Evolutionary conservation across 768 basidiomycete species (phyloP).

Genomic region (Pholiota conissans): DNA sequence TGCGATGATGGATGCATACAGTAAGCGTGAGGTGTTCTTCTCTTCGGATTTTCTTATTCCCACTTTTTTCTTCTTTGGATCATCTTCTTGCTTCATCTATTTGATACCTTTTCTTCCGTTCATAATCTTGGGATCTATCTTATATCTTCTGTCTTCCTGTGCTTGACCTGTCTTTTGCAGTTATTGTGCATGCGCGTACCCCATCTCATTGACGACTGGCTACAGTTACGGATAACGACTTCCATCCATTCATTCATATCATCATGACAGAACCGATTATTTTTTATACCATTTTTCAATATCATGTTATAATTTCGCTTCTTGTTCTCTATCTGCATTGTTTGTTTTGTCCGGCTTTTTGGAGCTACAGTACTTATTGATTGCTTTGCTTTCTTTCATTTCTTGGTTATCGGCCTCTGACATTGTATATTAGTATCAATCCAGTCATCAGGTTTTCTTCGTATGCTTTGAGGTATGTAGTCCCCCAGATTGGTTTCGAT

Average conservation of each 20-base stretch:
- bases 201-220: background rate
- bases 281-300: background rate
- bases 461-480: background rate
- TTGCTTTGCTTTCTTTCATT: background rate
- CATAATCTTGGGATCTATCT: slow-evolving; percentile 1
- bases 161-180: slow-evolving; percentile 3
- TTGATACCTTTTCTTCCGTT: background rate
- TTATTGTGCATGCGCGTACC: slow-evolving; percentile 2
- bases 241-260: background rate
- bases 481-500: too few relatives aligned
- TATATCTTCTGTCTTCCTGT: slow-evolving; percentile 3
- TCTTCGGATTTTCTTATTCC: background rate
- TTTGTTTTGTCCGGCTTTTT: background rate
- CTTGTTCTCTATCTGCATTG: background rate
- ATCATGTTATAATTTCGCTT: background rate
- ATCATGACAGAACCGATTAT: background rate
- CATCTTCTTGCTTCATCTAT: background rate
- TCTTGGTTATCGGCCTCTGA: background rate
- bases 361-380: background rate
- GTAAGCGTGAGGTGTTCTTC: background rate
- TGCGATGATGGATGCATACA: too few relatives aligned
- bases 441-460: background rate
- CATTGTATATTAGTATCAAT: background rate
- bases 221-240: background rate
- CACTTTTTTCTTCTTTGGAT: background rate